Evolutionary conservation across 1,284 basidiomycete species (phyloP), one percentile per base, ranked within the genome.

Genomic region (Cryptococcus amylolentus): DNA sequence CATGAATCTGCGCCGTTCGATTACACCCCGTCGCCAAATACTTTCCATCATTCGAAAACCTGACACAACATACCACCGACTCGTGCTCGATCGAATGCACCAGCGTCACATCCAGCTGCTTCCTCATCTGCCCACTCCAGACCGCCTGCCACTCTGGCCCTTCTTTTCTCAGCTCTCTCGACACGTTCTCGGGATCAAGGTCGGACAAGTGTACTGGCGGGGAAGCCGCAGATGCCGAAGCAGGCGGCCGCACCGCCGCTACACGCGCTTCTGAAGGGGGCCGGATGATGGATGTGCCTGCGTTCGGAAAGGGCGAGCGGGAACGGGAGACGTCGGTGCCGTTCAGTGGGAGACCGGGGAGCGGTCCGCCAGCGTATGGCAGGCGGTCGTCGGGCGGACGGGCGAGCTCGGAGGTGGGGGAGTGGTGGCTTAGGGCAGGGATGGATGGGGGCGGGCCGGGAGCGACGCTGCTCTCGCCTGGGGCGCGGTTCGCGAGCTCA

Each of bases 111-210:
- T 98, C 92, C 55, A 96, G 79, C 57, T 84, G 82, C 49, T 87
- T 82, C 78, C 91, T 89, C 23, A 81, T 84, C 67, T 88, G 87
- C 14, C 89, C 88, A 73, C 92, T 96, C 81, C 92, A 97, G 52
- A 96, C 84, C 18, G 91, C 92, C 69, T 94, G 89, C 95, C 95
- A 98, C 76, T 98, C 96, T 39, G 81, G 80, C 0, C 92, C 94
- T 73, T 93, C 89, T 76, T 89, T 90, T 66, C 83, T 83, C 53
- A 82, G 69, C 48, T 82, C 81, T 48, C 78, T 73, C 20, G 81
- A 78, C 18, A 83, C 79, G 43, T 77, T 78, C 3, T 81, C 80
- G 8, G 79, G 79, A 56, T 82, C 80, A 26, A 81, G 73, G 55
- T 81, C 77, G 51, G 76, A 76, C 0, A 79, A 61, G 28, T 80